A percentile compares a stretch with the other conserved stretches of the same genome.
Conservation (phyloP, 2,329 filamentous ascomycete species). For the Ilyonectria mors-panacis region DNA sequence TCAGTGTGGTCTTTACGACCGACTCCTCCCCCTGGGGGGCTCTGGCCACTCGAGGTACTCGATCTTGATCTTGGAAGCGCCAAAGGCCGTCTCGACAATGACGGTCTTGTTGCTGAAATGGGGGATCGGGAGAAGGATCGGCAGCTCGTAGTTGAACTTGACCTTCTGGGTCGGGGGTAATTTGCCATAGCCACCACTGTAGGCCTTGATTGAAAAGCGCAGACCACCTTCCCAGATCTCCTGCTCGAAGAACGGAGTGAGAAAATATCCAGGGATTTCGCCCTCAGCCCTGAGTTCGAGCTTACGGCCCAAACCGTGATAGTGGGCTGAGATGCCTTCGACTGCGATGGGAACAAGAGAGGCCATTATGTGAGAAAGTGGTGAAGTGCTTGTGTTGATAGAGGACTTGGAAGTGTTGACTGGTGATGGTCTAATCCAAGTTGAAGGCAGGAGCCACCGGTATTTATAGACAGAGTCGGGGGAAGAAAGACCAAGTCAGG, state of each 20-base stretch:
- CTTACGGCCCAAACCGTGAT: not conserved
- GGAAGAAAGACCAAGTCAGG: too few relatives aligned
- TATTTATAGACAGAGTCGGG: too few relatives aligned
- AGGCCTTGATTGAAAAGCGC: constrained; percentile 15
- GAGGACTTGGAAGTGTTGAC: too few relatives aligned
- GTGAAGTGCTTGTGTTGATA: too few relatives aligned
- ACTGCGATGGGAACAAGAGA: not conserved
- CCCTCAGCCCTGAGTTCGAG: constrained; percentile 18
- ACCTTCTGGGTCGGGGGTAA: not conserved
- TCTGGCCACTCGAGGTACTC: not conserved
- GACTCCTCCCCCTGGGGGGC: not conserved
- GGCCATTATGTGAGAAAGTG: not conserved
- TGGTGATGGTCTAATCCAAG: too few relatives aligned
- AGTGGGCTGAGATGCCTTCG: constrained; percentile 6
- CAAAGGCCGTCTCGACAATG: constrained; percentile 10
- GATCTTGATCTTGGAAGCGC: constrained; percentile 11
- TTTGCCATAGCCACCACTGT: not conserved
- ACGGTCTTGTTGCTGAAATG: constrained; percentile 28
- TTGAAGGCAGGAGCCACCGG: too few relatives aligned
- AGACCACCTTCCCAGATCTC: constrained; percentile 13
- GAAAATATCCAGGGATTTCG: not conserved
- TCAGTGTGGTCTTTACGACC: not conserved
- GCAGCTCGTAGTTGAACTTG: constrained; percentile 3
- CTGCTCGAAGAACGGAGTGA: constrained; percentile 14
- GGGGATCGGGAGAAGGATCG: constrained; percentile 14